phyloP scores from a whole-genome alignment of 1,284 basidiomycete genomes.

The Marasmius oreades region DNA sequence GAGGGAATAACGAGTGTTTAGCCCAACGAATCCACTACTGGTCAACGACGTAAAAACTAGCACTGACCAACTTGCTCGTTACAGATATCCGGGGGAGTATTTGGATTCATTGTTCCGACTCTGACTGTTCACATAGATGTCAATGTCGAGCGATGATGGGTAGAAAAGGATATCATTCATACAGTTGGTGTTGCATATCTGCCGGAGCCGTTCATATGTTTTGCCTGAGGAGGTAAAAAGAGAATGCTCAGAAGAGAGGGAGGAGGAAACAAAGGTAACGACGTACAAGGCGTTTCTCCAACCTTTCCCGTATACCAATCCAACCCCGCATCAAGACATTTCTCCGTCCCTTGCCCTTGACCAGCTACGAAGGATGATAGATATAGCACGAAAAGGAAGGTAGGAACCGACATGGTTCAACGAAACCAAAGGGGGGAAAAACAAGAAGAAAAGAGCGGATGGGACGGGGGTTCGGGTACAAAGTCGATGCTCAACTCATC shows the following conservation, averaged over 20 bases:
- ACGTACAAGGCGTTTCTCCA: conserved; percentile 29
- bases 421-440: not conserved
- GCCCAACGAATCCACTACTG: no score
- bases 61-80: conserved; percentile 22
- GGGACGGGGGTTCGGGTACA: no score
- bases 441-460: no score
- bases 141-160: not conserved
- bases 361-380: not conserved
- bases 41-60: no score
- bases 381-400: no score
- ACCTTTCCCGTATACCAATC: conserved; percentile 26
- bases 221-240: conserved; percentile 15
- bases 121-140: not conserved
- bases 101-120: conserved; percentile 17
- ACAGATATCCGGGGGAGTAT: conserved; percentile 24
- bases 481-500: no score
- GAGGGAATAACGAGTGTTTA: no score
- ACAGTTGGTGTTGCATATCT: conserved; percentile 26
- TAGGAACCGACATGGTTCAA: no score
- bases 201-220: conserved; percentile 28
- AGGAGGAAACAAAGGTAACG: not conserved
- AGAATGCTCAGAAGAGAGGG: no score
- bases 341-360: conserved; percentile 6
- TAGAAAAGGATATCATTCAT: conserved; percentile 1
- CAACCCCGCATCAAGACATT: conserved; percentile 15